Evolutionary conservation across 2,329 filamentous ascomycete species (phyloP).

Genomic region (Phyllosticta ampelicida): DNA sequence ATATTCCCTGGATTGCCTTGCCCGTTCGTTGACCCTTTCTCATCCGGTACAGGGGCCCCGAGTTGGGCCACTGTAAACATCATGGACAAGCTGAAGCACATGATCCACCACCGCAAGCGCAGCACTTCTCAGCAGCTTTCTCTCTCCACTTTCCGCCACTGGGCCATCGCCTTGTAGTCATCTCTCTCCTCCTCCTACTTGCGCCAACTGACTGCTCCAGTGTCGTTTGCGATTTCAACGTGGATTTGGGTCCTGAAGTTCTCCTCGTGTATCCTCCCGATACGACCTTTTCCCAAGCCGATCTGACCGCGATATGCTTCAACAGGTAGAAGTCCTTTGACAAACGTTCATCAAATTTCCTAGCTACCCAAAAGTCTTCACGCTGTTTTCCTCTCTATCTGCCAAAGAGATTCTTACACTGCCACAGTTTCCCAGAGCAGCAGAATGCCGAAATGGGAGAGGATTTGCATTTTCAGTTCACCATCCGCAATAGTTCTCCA

Average conservation of each 20-base stretch:
- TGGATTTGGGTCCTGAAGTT: constrained; percentile 33
- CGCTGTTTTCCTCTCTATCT: neutral
- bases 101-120: constrained; percentile 15
- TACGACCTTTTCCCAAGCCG: constrained; percentile 26
- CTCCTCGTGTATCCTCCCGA: constrained; percentile 32
- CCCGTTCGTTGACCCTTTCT: neutral
- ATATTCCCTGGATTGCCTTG: neutral
- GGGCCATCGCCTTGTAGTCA: constrained; percentile 31
- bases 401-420: neutral
- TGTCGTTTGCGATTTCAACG: constrained; percentile 35
- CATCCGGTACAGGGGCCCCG: neutral
- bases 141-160: constrained; percentile 23
- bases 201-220: constrained; percentile 14
- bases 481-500: constrained; percentile 37
- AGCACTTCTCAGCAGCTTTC: constrained; percentile 1
- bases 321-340: constrained; percentile 22
- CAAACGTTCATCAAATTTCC: no score
- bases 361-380: neutral
- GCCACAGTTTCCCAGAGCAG: constrained; percentile 30
- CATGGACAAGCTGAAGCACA: constrained; percentile 28
- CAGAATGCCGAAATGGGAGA: constrained; percentile 30
- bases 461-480: constrained; percentile 31
- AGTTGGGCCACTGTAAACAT: neutral
- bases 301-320: constrained; percentile 33
- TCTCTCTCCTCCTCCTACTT: neutral